A percentile compares a stretch with the other conserved stretches of the same genome.
Conservation (phyloP, 2,329 filamentous ascomycete species). For the Ilyonectria destructans region DNA sequence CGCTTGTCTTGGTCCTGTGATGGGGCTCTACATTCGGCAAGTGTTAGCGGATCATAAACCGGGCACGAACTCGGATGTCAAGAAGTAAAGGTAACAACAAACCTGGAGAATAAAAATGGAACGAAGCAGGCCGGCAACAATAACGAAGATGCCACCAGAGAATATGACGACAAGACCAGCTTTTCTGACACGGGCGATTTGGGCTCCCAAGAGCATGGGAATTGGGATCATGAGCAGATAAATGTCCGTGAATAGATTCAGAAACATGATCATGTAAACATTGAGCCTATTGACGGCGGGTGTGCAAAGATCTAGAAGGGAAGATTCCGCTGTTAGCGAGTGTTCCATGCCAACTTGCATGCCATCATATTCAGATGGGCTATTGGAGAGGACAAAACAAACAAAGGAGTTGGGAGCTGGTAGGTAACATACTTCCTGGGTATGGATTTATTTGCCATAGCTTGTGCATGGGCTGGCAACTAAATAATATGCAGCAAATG, state of each 20-base stretch:
- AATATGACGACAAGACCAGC: slow-evolving; percentile 1
- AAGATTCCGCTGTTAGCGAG: background rate
- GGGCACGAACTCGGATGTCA: background rate
- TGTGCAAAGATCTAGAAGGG: background rate
- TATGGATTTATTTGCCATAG: slow-evolving; percentile 5
- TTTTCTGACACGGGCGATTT: background rate
- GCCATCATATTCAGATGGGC: background rate
- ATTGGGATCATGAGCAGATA: background rate
- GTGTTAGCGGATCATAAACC: background rate
- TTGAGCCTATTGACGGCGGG: background rate
- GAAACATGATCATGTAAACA: background rate
- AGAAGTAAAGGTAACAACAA: background rate
- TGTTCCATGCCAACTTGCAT: background rate
- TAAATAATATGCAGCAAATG: background rate
- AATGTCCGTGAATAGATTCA: slow-evolving; percentile 1
- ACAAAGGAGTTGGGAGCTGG: background rate
- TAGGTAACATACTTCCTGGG: slow-evolving; percentile 2
- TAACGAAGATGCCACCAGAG: slow-evolving; percentile 11
- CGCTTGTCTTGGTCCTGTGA: background rate
- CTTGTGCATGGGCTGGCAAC: slow-evolving; percentile 4
- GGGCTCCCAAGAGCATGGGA: background rate
- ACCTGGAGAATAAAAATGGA: slow-evolving; percentile 10
- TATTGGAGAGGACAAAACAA: background rate
- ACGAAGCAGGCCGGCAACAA: slow-evolving; percentile 2
- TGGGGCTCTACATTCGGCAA: slow-evolving; percentile 1